Evolutionary conservation across 2,329 filamentous ascomycete species (phyloP).

Genomic region (Alternaria gansuensis): DNA sequence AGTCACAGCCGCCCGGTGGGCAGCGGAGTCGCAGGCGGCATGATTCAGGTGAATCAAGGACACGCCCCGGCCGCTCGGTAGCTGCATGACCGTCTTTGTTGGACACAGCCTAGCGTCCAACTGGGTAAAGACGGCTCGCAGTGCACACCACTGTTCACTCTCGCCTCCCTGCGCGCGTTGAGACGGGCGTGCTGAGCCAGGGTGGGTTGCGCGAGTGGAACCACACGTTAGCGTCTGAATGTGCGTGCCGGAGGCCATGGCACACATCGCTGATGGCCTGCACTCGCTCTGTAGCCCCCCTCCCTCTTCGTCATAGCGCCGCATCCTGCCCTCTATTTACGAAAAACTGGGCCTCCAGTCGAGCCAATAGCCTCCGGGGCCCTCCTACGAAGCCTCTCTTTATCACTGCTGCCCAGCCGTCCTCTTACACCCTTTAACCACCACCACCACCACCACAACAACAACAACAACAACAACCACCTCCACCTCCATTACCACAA

Average conservation of each 20-base stretch:
- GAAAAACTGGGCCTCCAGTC: conserved; percentile 38
- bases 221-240: conserved; percentile 33
- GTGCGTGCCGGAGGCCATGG: conserved; percentile 38
- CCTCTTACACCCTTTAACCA: conserved; percentile 38
- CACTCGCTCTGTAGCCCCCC: conserved; percentile 44
- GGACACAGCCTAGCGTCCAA: conserved; percentile 27
- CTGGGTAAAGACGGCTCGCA: conserved; percentile 29
- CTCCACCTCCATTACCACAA: neutral
- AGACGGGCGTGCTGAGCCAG: conserved; percentile 24
- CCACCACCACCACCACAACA: conserved; percentile 21
- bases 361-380: conserved; percentile 41
- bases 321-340: conserved; percentile 52
- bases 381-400: conserved; percentile 34
- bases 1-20: conserved; percentile 37
- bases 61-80: conserved; percentile 33
- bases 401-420: conserved; percentile 51
- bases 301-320: conserved; percentile 52
- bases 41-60: conserved; percentile 40
- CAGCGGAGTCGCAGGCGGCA: conserved; percentile 33
- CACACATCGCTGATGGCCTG: conserved; percentile 43
- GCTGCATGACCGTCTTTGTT: conserved; percentile 36
- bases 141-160: conserved; percentile 32
- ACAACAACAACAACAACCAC: conserved; percentile 22
- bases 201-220: conserved; percentile 36
- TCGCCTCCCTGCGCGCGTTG: conserved; percentile 38